phyloP scores from a whole-genome alignment of 176 grass and related monocot species.

The Zoysia japonica region DNA sequence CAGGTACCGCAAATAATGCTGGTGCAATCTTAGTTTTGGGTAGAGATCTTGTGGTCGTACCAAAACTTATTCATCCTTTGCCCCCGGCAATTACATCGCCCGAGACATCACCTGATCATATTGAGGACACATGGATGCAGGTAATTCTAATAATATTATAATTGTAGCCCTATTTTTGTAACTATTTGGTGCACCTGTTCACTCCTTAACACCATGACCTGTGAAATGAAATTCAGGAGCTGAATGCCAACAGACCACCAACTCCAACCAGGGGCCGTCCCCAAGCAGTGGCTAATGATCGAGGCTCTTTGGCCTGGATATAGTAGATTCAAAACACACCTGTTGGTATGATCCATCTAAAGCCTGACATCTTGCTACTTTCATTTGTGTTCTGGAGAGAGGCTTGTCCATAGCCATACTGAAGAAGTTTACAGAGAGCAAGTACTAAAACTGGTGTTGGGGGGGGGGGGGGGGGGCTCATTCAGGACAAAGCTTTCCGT shows the following conservation, averaged over 20 bases:
- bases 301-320: constrained; percentile 96
- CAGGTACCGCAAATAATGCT: constrained; percentile 99
- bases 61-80: constrained; percentile 98
- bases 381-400: constrained; percentile 36
- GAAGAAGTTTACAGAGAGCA: constrained; percentile 31
- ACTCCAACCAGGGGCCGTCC: constrained; percentile 95
- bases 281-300: constrained; percentile 71
- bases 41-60: constrained; percentile 98
- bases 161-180: background rate
- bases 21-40: constrained; percentile 97
- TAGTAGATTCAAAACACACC: constrained; percentile 49
- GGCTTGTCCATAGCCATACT: constrained; percentile 20
- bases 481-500: constrained; percentile 24
- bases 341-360: constrained; percentile 48
- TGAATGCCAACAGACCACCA: constrained; percentile 98
- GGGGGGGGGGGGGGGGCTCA: constrained; percentile 22
- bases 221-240: constrained; percentile 57
- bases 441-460: constrained; percentile 6
- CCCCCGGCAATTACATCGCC: constrained; percentile 91
- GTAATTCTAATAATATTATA: constrained; percentile 40
- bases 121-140: constrained; percentile 99
- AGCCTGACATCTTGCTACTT: constrained; percentile 38
- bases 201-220: background rate
- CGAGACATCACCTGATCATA: constrained; percentile 85
- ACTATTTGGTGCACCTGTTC: constrained; percentile 9